Percentiles rank a stretch among this genome's conserved stretches.
phyloP scores from a whole-genome alignment of 371 early-diverging fungal species.

The Lichtheimia ornata region DNA sequence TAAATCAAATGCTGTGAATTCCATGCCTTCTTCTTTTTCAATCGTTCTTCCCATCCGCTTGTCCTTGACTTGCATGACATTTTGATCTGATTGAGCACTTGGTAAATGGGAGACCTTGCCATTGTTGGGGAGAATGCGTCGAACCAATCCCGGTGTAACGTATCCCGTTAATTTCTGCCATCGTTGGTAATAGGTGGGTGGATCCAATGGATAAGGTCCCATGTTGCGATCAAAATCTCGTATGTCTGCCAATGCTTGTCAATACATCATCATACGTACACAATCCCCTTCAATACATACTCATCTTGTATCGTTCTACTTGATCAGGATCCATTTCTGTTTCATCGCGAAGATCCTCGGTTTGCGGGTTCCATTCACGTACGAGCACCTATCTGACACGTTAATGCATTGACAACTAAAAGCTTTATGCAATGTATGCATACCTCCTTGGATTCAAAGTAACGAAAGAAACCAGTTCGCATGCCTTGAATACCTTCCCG shows the following conservation, averaged over 20 bases:
- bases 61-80: slow-evolving; percentile 20
- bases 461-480: slow-evolving; percentile 76
- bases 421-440: not conserved
- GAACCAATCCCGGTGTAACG: slow-evolving; percentile 59
- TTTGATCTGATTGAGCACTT: slow-evolving; percentile 15
- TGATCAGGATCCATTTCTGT: slow-evolving; percentile 51
- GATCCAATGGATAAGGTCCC: slow-evolving; percentile 84
- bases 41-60: slow-evolving; percentile 39
- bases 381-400: slow-evolving; percentile 62
- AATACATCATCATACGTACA: not conserved
- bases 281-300: slow-evolving; percentile 22
- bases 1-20: slow-evolving; percentile 75
- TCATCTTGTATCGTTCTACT: slow-evolving; percentile 42
- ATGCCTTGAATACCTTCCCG: slow-evolving; percentile 63
- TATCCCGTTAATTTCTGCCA: slow-evolving; percentile 76
- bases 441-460: slow-evolving; percentile 71
- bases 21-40: slow-evolving; percentile 47
- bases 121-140: slow-evolving; percentile 62
- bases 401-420: not conserved
- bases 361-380: slow-evolving; percentile 66
- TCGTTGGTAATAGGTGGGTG: slow-evolving; percentile 61
- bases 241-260: slow-evolving; percentile 54
- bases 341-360: slow-evolving; percentile 59
- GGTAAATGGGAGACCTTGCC: slow-evolving; percentile 56
- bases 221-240: slow-evolving; percentile 80